phyloP scores from a whole-genome alignment of 2,329 filamentous ascomycete genomes.

The Xylaria sp. region DNA sequence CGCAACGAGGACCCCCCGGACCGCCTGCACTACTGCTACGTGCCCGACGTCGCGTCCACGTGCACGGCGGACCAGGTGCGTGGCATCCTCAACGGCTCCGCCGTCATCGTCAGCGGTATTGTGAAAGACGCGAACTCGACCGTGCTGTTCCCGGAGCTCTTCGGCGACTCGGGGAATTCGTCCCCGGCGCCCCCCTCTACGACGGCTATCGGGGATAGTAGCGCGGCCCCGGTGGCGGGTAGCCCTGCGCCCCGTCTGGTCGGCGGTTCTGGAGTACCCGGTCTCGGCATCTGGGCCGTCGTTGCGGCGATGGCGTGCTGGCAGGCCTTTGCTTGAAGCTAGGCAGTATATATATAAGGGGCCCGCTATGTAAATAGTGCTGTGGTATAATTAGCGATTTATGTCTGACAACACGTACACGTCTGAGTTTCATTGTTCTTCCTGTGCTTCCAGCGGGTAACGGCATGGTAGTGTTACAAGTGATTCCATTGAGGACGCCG shows the following conservation, averaged over 20 bases:
- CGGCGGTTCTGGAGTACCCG: not conserved
- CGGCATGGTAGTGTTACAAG: too few relatives aligned
- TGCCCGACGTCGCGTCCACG: slow-evolving; percentile 53
- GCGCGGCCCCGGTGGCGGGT: not conserved
- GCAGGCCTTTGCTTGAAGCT: not conserved
- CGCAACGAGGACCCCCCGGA: slow-evolving; percentile 50
- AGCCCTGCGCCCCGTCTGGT: slow-evolving; percentile 4
- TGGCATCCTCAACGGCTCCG: slow-evolving; percentile 41
- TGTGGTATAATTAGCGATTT: not conserved
- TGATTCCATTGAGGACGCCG: too few relatives aligned
- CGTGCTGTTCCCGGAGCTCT: slow-evolving; percentile 32
- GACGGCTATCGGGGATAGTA: slow-evolving; percentile 1
- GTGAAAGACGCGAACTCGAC: slow-evolving; percentile 36
- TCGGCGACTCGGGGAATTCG: slow-evolving; percentile 8
- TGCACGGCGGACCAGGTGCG: slow-evolving; percentile 53
- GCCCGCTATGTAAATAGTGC: not conserved
- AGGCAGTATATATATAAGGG: not conserved
- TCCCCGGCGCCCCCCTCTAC: not conserved
- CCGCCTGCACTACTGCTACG: slow-evolving; percentile 59
- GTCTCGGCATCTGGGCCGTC: slow-evolving; percentile 5
- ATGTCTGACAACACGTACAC: not conserved
- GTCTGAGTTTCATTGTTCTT: not conserved
- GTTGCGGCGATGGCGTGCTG: not conserved
- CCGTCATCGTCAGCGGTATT: slow-evolving; percentile 39
- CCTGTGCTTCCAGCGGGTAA: not conserved